A percentile compares a stretch with the other conserved stretches of the same genome.
phyloP scores from a whole-genome alignment of 306 rosid species.

The Heteromeles arbutifolia region DNA sequence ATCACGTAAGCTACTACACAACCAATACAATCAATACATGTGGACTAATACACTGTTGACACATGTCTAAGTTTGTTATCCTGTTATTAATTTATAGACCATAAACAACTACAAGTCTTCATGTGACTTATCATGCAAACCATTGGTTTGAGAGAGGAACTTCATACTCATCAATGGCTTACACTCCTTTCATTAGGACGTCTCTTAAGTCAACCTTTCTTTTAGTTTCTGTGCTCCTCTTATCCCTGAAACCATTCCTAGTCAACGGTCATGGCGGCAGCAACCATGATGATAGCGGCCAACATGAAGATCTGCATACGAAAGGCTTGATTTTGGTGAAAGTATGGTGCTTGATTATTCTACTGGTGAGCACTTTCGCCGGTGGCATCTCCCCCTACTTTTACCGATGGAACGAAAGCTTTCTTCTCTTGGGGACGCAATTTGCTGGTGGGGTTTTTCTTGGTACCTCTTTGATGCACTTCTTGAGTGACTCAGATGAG shows the following conservation, averaged over 20 bases:
- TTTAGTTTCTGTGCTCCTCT: slow-evolving; percentile 9
- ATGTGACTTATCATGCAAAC: neutral
- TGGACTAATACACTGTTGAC: too few relatives aligned
- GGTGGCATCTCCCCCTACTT: slow-evolving; percentile 70
- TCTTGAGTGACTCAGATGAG: slow-evolving; percentile 55
- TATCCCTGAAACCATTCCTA: slow-evolving; percentile 15
- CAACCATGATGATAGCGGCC: neutral
- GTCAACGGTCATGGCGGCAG: slow-evolving; percentile 39
- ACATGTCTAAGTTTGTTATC: too few relatives aligned
- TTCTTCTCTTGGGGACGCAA: slow-evolving; percentile 63
- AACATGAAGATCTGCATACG: slow-evolving; percentile 20
- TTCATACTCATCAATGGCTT: slow-evolving; percentile 24
- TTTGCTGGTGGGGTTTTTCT: slow-evolving; percentile 72
- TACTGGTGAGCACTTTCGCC: slow-evolving; percentile 44
- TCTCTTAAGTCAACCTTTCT: slow-evolving; percentile 43
- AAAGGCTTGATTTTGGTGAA: slow-evolving; percentile 48
- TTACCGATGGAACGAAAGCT: slow-evolving; percentile 57
- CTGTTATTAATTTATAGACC: neutral
- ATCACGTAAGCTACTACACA: too few relatives aligned
- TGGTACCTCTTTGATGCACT: slow-evolving; percentile 70
- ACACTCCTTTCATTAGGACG: slow-evolving; percentile 10
- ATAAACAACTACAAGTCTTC: neutral
- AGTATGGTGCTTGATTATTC: slow-evolving; percentile 63
- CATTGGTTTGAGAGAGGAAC: neutral
- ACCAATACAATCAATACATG: too few relatives aligned